These are phyloP conservation scores for Haplosporangium gracile DNA, from an alignment of 192 early-diverging fungal species.

Conservation along the genomic window DNA sequence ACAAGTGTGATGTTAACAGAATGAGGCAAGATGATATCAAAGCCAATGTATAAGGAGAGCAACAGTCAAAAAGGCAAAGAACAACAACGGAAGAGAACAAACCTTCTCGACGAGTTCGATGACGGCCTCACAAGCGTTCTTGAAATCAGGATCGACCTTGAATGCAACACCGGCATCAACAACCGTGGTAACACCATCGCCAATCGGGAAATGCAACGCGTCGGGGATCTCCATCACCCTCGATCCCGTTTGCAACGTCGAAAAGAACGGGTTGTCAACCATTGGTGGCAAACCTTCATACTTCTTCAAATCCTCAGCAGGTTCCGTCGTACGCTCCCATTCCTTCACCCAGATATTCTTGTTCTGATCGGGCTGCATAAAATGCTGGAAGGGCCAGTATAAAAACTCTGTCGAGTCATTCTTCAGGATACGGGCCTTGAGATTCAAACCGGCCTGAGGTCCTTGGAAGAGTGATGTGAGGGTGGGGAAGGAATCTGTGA, in stretches of 20 bases:
- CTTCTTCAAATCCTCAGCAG: neutral
- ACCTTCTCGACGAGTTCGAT: constrained; percentile 29
- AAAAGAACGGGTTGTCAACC: constrained; percentile 43
- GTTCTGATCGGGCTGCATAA: constrained; percentile 20
- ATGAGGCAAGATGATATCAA: neutral
- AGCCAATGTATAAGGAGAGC: neutral
- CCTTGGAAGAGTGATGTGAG: neutral
- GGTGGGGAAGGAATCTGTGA: constrained; percentile 34
- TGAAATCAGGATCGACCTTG: constrained; percentile 36
- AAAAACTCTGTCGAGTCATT: constrained; percentile 46
- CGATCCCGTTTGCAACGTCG: constrained; percentile 11
- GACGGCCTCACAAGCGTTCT: constrained; percentile 18
- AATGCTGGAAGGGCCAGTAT: constrained; percentile 56
- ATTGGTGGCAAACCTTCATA: constrained; percentile 3
- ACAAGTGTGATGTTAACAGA: neutral
- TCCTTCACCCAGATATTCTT: constrained; percentile 52
- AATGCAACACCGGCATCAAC: constrained; percentile 19
- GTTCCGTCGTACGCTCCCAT: constrained; percentile 38
- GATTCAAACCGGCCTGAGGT: constrained; percentile 13
- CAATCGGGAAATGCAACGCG: constrained; percentile 35
- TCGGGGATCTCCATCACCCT: constrained; percentile 21
- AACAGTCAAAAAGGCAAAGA: neutral
- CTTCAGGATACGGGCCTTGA: constrained; percentile 23
- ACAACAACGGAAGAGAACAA: neutral
- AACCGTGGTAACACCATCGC: constrained; percentile 19